Evolutionary conservation across 768 basidiomycete species (phyloP), one percentile per base, ranked within the genome.

Genomic region (Harrya chromipes): DNA sequence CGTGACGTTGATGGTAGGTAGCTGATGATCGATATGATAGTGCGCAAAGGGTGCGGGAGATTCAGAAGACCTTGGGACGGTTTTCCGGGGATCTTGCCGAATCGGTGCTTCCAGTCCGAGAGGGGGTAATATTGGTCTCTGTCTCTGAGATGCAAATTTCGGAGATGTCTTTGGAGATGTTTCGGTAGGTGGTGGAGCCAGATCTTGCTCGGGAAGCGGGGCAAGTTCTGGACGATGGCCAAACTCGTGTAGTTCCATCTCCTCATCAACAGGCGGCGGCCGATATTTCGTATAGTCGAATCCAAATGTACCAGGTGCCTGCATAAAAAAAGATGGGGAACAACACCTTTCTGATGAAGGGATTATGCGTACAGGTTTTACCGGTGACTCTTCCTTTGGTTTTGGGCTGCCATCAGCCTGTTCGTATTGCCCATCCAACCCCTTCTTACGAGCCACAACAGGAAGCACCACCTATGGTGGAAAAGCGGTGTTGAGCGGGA

Each of bases 281-380:
- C 82, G 80, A 58, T 84, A 83, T 67, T 90, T 92, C 7, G 83
- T 72, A 47, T 80, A 76, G 59, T 90, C 84, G 63, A 75, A 91
- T 4, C 84, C 88, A 65, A 92, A 92, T 38, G 87, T 90, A 17
- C 89, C 89, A 9, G 90, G 87, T 16, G 87, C 86, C 88, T 89
- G 50, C 23, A 40, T 6, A 40, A 50, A 49, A 17, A 46, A 19
- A 14, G 13, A 43, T 3, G 6, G 29, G 29, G 3, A 6, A 13
- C 34, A 35, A 19, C 8, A 17, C 31, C 19, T 11, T 20, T 21
- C 13, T 34, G 11, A 40, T 40, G 33, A 44, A 46, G 47, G 31
- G 13, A n/a, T 7, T 6, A 16, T 40, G 73, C 83, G 56, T 65
- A 88, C 87, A 33, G 86, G 87, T 60, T 75, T 82, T 49, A 81